A percentile compares a stretch with the other conserved stretches of the same genome.
These are phyloP conservation scores for Inga oerstediana DNA, from an alignment of 306 rosid species.

Conservation along the genomic window DNA sequence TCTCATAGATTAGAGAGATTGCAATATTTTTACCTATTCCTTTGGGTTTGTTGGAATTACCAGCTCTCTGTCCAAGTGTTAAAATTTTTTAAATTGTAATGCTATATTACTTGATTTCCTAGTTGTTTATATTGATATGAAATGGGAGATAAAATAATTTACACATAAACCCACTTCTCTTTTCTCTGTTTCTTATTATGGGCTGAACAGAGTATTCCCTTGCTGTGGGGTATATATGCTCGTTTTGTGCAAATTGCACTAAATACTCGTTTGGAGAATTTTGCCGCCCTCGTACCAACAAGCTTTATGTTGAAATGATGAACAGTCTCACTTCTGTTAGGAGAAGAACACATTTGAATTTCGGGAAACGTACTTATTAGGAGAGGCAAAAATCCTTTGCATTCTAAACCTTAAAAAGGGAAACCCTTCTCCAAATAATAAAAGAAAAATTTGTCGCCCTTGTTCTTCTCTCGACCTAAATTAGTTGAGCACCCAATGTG, in stretches of 20 bases:
- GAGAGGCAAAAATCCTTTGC: too few relatives aligned
- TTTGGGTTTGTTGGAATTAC: conserved; percentile 17
- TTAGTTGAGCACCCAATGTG: not conserved
- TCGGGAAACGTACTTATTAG: too few relatives aligned
- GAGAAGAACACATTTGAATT: too few relatives aligned
- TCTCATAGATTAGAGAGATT: conserved; percentile 24
- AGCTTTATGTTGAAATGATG: too few relatives aligned
- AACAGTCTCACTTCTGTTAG: too few relatives aligned
- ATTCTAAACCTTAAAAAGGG: too few relatives aligned
- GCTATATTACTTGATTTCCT: conserved; percentile 12
- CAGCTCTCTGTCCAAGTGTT: conserved; percentile 23
- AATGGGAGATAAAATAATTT: conserved; percentile 31
- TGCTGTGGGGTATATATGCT: not conserved
- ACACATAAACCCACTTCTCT: conserved; percentile 1
- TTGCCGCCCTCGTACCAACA: not conserved
- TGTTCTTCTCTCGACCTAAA: not conserved
- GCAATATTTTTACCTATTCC: conserved; percentile 10
- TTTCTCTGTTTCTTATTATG: not conserved
- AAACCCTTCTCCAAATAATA: too few relatives aligned
- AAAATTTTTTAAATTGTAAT: conserved; percentile 37
- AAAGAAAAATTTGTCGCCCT: too few relatives aligned
- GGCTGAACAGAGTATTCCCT: not conserved
- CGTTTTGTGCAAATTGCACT: not conserved
- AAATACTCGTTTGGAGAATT: not conserved
- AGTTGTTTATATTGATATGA: conserved; percentile 37